Evolutionary conservation across 441 rosid genomes (phyloP), one percentile per base, ranked within the genome.

Genomic region (Aquilaria agallochum): DNA sequence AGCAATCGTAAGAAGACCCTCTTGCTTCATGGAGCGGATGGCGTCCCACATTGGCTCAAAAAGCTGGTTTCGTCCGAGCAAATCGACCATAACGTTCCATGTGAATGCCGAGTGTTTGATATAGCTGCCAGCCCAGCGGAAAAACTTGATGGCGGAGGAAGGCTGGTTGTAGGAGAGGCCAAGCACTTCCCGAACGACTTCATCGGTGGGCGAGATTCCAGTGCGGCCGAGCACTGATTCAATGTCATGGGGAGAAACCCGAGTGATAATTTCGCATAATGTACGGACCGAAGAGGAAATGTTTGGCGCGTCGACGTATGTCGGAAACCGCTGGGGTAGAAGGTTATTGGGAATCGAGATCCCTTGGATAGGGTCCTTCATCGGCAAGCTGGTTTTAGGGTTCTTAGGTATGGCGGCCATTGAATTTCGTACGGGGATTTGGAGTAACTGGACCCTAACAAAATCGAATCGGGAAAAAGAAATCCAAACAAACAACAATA

Each of bases 21-120:
- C 80, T 48, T 76, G 72, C 68, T 72, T 78, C 89, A 82, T 82
- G 36, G 84, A 73, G 40, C 84, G 81, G 49, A 86, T 40, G 0
- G 80, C 81, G 15, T 80, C 86, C 89, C 89, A 83, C 89, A 87
- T 87, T 13, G 74, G 60, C 33, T 78, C 87, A n/a, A 78, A 86
- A 2, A 68, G 67, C 5, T 52, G 68, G 64, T 75, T 86, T 67
- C 75, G 77, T 2, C 89, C 92, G 0, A 86, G 84, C 58, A 86
- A 49, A 69, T 86, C 88, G 5, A 86, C 86, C 73, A 86, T 71
- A 20, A 82, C 68, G 57, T 80, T 83, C 89, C 92, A 83, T 1
- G 79, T 72, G 5, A 47, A 64, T 2, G 73, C 49, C 14, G 77
- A 60, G 40, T 71, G 84, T 69, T 74, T 76, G 60, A 40, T 72